Base-by-base conservation (phyloP, 2,329 filamentous ascomycete genomes). In the Fusarium veterinarium region DNA sequence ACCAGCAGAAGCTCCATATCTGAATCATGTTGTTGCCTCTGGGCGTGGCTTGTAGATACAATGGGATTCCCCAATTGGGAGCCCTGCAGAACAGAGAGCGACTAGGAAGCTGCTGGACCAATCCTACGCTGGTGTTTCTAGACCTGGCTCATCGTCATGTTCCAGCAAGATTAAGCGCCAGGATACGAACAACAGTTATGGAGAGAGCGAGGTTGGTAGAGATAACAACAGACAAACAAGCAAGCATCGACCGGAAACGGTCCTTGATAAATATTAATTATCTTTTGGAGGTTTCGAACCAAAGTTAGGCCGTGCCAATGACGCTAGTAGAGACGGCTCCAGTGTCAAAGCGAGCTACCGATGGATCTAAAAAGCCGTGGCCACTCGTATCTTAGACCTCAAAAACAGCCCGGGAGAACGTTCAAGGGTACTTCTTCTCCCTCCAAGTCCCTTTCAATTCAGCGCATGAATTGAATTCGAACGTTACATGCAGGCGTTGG, bases 161-260 rank as follows among this genome's bases (percentile, higher is more conserved):
- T 73, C 53, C 66, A 73, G 64, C 56, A 64, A 69, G 42, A 76
- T 72, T 75, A 77, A 77, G 75, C 75, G 75, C 75, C 58, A 64
- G 69, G 64, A 73, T 70, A 70, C 51, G 60, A 60, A 33, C 58
- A 52, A 23, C 35, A 57, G 23, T 33, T n/a, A 53, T 20, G 51
- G 35, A 20, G 63, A 41, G 44, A 45, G 25, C 49, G 64, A 52
- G 60, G 44, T 38, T 63, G 59, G 60, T 16, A 40, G 31, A 61
- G 46, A 61, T 38, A 33, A 33, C 48, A 62, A 46, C 45, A 51
- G 31, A 25, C 31, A 33, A 25, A 28, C 49, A 52, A 37, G 23
- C 33, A 52, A 52, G 38, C 20, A 63, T 44, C 46, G 45, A 57
- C 68, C 72, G 72, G 64, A 74, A 74, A 70, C 60, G 69, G 71